Base-by-base conservation (phyloP, 352 stramenopile species). In the Halophytophthora batemanensis region DNA sequence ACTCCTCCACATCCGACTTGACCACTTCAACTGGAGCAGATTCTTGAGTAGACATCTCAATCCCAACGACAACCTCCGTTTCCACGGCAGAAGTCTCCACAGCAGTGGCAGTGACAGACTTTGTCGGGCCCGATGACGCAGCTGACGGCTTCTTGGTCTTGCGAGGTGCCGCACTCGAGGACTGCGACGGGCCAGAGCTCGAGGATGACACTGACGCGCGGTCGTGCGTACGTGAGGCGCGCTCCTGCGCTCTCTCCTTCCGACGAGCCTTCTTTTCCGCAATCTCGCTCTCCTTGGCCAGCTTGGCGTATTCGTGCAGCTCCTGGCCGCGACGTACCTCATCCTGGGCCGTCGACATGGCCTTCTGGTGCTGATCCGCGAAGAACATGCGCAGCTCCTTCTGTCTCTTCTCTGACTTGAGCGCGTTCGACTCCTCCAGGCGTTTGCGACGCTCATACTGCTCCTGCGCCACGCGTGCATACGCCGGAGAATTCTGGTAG, bases 361-460 rank as follows among this genome's bases (percentile, higher is more conserved):
- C 59, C 29, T 76, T 71, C 14, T 79, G 68, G 23, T 86, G 71
- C 47, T 74, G 70, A 7, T 82, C 59, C 3, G 50, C 45, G 11
- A 82, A 76, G 46, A 77, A 71, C 15, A 61, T 50, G 6, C 70
- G 66, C 28, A 90, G 43, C 15, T 83, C 70, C 19, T 62, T 61
- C 45, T 87, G 74, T 10, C 80, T 74, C 43, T 80, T 69, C 13
- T 78, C 64, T 3, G 80, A 88, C 40, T 81, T 86, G 13, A 61
- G 40, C 14, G 75, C 52, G 45, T 88, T 90, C 18, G 65, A 62
- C 41, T 81, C 61, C 49, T 90, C 77, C n/a, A 90, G 59, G 12
- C 77, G 75, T 45, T 73, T 83, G 17, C 80, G 77, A 17, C 80
- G 80, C 34, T 90, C 75, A 14, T 79, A 48, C 50, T 90, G 80